Evolutionary conservation across 768 basidiomycete species (phyloP).

Genomic region (Leccinum incarnatum): DNA sequence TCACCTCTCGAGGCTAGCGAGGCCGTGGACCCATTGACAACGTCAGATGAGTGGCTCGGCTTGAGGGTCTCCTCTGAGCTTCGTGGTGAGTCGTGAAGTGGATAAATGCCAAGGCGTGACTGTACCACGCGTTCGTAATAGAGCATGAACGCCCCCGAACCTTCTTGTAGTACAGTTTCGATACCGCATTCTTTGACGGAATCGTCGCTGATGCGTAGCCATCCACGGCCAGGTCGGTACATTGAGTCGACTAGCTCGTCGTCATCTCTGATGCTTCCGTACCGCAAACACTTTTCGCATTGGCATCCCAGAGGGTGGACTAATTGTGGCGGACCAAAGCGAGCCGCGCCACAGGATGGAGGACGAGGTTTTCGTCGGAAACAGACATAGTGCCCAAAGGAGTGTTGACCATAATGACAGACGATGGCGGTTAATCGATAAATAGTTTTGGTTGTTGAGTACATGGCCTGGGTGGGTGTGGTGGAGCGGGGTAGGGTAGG

Average conservation of each 20-base stretch:
- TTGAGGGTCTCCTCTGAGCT: slow-evolving; percentile 68
- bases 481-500: slow-evolving; percentile 46
- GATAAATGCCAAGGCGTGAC: slow-evolving; percentile 34
- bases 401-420: slow-evolving; percentile 90
- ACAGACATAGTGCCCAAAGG: slow-evolving; percentile 93
- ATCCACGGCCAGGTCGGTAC: slow-evolving; percentile 56
- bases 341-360: slow-evolving; percentile 36
- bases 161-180: slow-evolving; percentile 70
- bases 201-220: slow-evolving; percentile 90
- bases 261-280: slow-evolving; percentile 59
- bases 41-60: slow-evolving; percentile 38
- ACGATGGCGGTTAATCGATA: slow-evolving; percentile 87
- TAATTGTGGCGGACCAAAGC: slow-evolving; percentile 39
- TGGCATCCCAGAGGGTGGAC: slow-evolving; percentile 44
- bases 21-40: slow-evolving; percentile 46
- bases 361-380: slow-evolving; percentile 79
- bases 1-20: slow-evolving; percentile 37
- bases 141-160: slow-evolving; percentile 81
- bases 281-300: slow-evolving; percentile 45
- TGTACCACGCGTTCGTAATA: slow-evolving; percentile 80
- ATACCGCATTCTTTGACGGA: slow-evolving; percentile 73
- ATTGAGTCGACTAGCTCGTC: slow-evolving; percentile 36
- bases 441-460: slow-evolving; percentile 56
- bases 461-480: slow-evolving; percentile 56
- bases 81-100: slow-evolving; percentile 36